Base-by-base conservation (phyloP, 352 stramenopile genomes). In the Phytophthora constricta region DNA sequence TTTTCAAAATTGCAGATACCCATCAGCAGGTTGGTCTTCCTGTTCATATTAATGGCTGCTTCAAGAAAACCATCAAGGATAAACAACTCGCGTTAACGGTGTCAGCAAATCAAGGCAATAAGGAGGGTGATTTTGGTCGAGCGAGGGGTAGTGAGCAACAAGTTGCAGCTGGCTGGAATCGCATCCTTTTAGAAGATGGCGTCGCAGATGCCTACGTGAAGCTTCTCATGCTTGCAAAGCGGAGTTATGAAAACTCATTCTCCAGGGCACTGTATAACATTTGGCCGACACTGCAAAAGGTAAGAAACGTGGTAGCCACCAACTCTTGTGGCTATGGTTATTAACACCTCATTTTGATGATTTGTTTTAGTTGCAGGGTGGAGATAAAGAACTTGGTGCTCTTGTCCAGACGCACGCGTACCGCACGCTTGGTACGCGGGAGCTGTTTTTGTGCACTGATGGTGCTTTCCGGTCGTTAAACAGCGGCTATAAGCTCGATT, bases 21-120 rank as follows among this genome's bases (percentile, higher is more conserved):
- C 54, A 60, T 5, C 74, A 88, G 57, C 28, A 64, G 9, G 78
- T 82, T 19, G 84, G 82, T 0, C 55, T 94, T 22, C 86, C 84
- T 1, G 54, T 94, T 23, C 86, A 94, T 31, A 76, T 94, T 42
- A 91, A 91, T 64, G 86, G 82, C 1, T 90, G 80, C 39, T 94
- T 94, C 58, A 93, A 91, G 58, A 91, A 82, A 23, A 57, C 77
- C 14, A 65, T 83, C 16, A 80, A 74, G 43, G 73, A 89, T 47
- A 89, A 74, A 23, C 39, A 75, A 5, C 55, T 89, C 19, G 43
- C 70, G 2, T 51, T 89, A 16, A 65, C 33, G 27, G 49, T 48
- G 4, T 41, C 61, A 27, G 46, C 33, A 31, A 76, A 54, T 25
- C 60, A 64, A 48, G 17, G 22, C 43, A 55, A 42, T 17, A 68